Evolutionary conservation across 2,329 filamentous ascomycete genomes (phyloP).

Genomic region (Purpureocillium takamizusanense): DNA sequence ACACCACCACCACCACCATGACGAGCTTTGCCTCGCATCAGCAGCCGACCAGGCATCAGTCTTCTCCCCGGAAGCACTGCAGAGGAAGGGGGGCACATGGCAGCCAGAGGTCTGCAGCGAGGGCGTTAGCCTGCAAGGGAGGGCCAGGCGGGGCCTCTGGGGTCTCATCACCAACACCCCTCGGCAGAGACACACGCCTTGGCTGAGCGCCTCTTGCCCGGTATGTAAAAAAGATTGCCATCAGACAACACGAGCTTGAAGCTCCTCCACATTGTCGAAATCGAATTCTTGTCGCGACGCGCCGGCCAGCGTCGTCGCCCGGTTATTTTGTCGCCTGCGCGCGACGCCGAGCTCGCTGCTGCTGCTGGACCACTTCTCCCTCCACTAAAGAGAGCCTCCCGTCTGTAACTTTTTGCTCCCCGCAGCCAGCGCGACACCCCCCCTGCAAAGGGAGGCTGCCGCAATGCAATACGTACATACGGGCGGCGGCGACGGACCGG

Average conservation of each 20-base stretch:
- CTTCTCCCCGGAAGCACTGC: too few species aligned
- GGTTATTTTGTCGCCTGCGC: slow-evolving; percentile 1
- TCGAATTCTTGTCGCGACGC: slow-evolving; percentile 15
- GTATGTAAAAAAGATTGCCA: slow-evolving; percentile 33
- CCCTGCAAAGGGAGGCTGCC: slow-evolving; percentile 12
- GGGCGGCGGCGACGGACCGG: too few species aligned
- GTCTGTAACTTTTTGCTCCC: neutral
- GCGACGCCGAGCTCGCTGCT: too few species aligned
- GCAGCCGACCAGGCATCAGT: too few species aligned
- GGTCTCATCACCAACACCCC: slow-evolving; percentile 15
- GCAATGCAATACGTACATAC: too few species aligned
- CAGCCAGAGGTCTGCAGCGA: slow-evolving; percentile 23
- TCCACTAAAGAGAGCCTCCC: too few species aligned
- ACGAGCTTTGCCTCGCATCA: too few species aligned
- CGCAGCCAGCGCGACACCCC: neutral
- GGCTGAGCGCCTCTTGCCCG: slow-evolving; percentile 11
- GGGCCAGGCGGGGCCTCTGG: slow-evolving; percentile 2
- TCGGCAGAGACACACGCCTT: slow-evolving; percentile 6
- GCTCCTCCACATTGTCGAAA: slow-evolving; percentile 12
- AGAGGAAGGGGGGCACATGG: too few species aligned
- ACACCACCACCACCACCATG: too few species aligned
- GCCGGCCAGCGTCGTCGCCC: too few species aligned
- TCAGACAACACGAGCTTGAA: slow-evolving; percentile 22
- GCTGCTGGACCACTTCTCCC: neutral
- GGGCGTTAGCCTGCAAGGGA: slow-evolving; percentile 26